Conservation (phyloP, 2,329 filamentous ascomycete genomes). For the Trichoderma koningiopsis region DNA sequence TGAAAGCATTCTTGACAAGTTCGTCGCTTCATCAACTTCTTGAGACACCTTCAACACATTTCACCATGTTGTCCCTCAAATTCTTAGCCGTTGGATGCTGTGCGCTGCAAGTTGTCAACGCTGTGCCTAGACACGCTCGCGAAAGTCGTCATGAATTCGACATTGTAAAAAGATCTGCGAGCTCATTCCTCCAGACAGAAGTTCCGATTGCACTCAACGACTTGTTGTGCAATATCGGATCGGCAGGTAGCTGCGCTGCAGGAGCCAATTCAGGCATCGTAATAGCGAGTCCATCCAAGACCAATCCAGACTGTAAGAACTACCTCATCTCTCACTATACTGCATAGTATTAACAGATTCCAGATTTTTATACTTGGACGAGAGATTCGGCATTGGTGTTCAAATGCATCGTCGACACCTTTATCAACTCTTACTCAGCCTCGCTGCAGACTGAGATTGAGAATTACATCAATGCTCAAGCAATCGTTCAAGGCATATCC, state of each 20-base stretch:
- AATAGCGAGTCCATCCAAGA: neutral
- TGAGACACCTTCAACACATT: neutral
- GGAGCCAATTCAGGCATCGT: neutral
- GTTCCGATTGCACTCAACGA: neutral
- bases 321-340: neutral
- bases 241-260: neutral
- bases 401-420: neutral
- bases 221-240: neutral
- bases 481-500: constrained; percentile 63
- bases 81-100: neutral
- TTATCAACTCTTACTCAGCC: neutral
- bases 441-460: constrained; percentile 64
- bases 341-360: neutral
- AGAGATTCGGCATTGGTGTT: neutral
- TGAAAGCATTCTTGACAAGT: neutral
- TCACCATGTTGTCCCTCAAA: neutral
- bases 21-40: neutral
- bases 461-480: constrained; percentile 69
- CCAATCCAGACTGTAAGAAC: neutral
- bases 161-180: neutral
- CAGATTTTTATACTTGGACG: neutral
- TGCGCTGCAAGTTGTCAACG: neutral
- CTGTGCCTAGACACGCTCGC: neutral
- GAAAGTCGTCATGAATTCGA: neutral
- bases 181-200: neutral